Base-by-base conservation (phyloP, 345 rosid genomes). In the Salix suchowensis region DNA sequence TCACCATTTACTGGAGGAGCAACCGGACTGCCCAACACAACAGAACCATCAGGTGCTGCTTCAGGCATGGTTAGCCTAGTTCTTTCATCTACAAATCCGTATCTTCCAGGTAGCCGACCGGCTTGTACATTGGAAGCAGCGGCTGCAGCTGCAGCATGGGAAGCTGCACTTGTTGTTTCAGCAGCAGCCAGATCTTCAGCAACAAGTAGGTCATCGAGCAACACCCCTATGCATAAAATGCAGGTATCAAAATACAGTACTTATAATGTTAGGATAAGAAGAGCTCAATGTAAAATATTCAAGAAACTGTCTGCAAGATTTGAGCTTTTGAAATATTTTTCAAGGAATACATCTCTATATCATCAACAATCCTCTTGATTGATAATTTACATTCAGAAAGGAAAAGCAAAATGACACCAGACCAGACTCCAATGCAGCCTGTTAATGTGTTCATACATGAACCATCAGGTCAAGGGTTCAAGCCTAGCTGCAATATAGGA, bases 141-240 rank as follows among this genome's bases (percentile, higher is more conserved):
- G 0, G 94, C 94, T 5, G 89, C 97, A 19, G 94, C 98, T 6
- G 97, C 97, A 69, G 99, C 97, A 83, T 89, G 97, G 67, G 97
- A 95, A 73, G 95, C 97, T 80, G 97, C 93, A 77, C 82, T 73
- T 55, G 97, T 92, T 70, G 98, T 92, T 82, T 96, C 99, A 39
- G 96, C 97, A 61, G 97, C 94, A 76, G 97, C 94, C 72, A 90
- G 89, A 85, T 96, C 99, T 84, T 96, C 99, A 78, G 97, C 94
- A 74, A 94, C 97, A 83, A 96, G 92, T 71, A 96, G 87, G 84
- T 96, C 99, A 91, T 93, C 99, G 77, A 93, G 97, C 87, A 96
- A 82, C 80, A 92, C 98, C 70, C 99, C 99, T 94, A 70, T 28
- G 77, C 72, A 87, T 24, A 76, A 76, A 81, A 79, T 46, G 77